Conservation (phyloP, 2,329 filamentous ascomycete species). For the Claviceps sp. region DNA sequence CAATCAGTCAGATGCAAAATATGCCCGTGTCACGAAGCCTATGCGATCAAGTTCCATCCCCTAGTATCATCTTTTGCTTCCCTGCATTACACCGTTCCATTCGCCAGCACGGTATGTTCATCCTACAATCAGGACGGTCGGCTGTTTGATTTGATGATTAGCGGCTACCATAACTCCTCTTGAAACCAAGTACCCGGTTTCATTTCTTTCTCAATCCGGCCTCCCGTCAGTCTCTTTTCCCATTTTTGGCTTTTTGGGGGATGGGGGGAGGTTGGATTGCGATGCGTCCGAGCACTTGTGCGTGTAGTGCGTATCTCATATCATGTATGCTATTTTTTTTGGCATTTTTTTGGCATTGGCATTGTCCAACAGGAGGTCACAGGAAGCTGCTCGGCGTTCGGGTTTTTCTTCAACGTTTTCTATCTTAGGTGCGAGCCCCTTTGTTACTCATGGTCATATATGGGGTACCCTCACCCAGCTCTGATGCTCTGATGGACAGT, state of each 20-base stretch:
- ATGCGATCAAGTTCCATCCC: not conserved
- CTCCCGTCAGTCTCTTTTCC: not conserved
- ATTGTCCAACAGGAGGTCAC: conserved; percentile 10
- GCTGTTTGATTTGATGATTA: not conserved
- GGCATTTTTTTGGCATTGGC: conserved; percentile 14
- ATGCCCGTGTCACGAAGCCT: not conserved
- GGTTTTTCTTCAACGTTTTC: not conserved
- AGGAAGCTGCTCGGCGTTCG: conserved; percentile 16
- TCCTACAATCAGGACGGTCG: conserved; percentile 2
- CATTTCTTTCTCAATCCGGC: not conserved
- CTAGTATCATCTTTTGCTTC: not conserved
- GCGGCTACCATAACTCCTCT: not conserved
- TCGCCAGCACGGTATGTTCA: conserved; percentile 3
- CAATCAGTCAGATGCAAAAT: not conserved
- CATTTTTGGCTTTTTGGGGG: not conserved
- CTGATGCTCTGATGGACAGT: not conserved
- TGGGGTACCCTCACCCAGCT: not conserved
- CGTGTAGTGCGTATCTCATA: not conserved
- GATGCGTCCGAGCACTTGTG: not conserved
- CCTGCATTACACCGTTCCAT: not conserved
- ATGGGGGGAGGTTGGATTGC: not conserved
- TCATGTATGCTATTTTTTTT: conserved; percentile 10
- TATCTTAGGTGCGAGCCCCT: not conserved
- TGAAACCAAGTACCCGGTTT: not conserved
- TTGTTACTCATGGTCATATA: not conserved